Evolutionary conservation across 2,329 filamentous ascomycete species (phyloP), one percentile per base, ranked within the genome.

Genomic region (Talaromyces pinophilus): DNA sequence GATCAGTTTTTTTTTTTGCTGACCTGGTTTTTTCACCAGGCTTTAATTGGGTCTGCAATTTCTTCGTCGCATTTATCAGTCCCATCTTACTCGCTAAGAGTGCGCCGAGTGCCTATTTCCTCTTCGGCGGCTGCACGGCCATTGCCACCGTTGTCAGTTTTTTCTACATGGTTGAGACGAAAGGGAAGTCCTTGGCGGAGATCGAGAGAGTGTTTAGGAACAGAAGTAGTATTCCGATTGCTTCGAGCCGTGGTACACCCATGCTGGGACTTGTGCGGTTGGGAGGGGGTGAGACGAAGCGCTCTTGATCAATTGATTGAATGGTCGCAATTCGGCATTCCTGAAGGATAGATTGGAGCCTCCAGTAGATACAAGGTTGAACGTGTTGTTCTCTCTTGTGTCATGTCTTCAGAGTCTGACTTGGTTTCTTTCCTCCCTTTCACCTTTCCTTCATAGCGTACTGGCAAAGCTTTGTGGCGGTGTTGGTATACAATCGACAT

Each of bases 131-230:
- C 2, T 76, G 80, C 35, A 72, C 78, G 0, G 60, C 81, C 3
- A 69, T 76, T 25, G 82, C 81, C 0, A 76, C 77, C 1, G 60
- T 73, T 11, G 76, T 83, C 0, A 77, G 78, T 28, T 72, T 75
- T 0, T 62, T 78, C 0, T 83, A 77, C 59, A 85, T 86, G 83
- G 81, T 80, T 1, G 83, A 85, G 70, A 85, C 83, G 0, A 77
- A 81, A 30, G 83, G 83, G 0, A 73, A 76, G 10, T 79, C 79
- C 0, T 75, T 86, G 22, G 82, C 84, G 62, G 77, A 80, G 48
- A 85, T 85, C 55, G 80, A 85, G 61, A 74, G 79, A 7, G 80
- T 80, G 0, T 84, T 85, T 66, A 76, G 78, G 22, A 63, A 28
- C 25, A 22, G 19, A 13, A 50, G 19, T 48, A 42, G 33, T 38